These are phyloP conservation scores for Kazachstania martiniae DNA, from an alignment of 805 yeast species.

Conservation along the genomic window DNA sequence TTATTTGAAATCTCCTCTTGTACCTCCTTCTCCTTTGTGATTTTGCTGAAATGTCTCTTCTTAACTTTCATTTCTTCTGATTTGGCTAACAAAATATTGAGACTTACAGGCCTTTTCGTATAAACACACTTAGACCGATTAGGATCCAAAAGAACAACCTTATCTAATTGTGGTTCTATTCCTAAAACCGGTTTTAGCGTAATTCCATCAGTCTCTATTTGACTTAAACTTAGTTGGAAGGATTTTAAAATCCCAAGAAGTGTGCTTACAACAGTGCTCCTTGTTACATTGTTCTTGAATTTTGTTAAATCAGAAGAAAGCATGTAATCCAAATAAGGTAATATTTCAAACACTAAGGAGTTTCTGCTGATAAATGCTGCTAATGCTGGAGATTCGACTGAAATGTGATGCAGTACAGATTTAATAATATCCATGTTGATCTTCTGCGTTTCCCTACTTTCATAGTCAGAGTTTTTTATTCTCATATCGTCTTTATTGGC, in stretches of 20 bases:
- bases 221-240: slow-evolving; percentile 33
- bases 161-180: slow-evolving; percentile 23
- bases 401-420: slow-evolving; percentile 13
- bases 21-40: slow-evolving; percentile 9
- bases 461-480: slow-evolving; percentile 25
- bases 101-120: slow-evolving; percentile 17
- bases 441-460: slow-evolving; percentile 20
- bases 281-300: slow-evolving; percentile 18
- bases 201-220: slow-evolving; percentile 12
- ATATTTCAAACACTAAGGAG: slow-evolving; percentile 20
- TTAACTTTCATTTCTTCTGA: slow-evolving; percentile 23
- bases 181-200: slow-evolving; percentile 11
- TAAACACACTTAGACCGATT: slow-evolving; percentile 14
- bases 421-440: slow-evolving; percentile 23
- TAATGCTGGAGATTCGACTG: slow-evolving; percentile 8
- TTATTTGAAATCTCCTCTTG: slow-evolving; percentile 14
- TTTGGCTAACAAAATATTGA: slow-evolving; percentile 20
- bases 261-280: slow-evolving; percentile 24
- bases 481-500: slow-evolving; percentile 30
- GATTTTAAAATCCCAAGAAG: slow-evolving; percentile 31
- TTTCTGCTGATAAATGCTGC: slow-evolving; percentile 10
- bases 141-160: slow-evolving; percentile 17
- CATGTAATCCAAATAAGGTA: slow-evolving; percentile 29
- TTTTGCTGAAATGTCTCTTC: slow-evolving; percentile 24
- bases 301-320: slow-evolving; percentile 16